A percentile compares a stretch with the other conserved stretches of the same genome.
Evolutionary conservation across 352 stramenopile genomes (phyloP).

Genomic region (Thalassiosira sp.): DNA sequence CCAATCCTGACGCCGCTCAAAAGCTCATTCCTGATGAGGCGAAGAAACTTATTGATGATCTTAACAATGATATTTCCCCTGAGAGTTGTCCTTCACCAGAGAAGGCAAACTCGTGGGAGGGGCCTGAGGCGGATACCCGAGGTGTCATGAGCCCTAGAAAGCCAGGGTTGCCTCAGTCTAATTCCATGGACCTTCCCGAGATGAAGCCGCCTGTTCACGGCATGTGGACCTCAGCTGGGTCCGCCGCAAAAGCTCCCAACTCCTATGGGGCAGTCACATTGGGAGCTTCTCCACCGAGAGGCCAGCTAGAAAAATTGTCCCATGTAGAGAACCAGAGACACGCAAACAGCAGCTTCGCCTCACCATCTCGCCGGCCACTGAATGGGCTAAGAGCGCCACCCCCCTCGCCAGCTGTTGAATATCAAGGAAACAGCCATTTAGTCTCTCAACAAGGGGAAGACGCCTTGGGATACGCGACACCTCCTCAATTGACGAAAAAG

Average conservation of each 20-base stretch:
- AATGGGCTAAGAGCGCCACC: background rate
- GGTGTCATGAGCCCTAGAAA: background rate
- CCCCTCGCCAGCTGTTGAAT: background rate
- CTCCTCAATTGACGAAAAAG: background rate
- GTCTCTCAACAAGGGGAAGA: background rate
- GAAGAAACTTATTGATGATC: constrained; percentile 42
- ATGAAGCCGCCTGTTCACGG: constrained; percentile 58
- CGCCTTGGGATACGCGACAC: background rate
- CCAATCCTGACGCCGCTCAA: constrained; percentile 62
- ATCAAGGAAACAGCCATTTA: background rate
- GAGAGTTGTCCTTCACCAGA: constrained; percentile 30
- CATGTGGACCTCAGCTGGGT: constrained; percentile 69
- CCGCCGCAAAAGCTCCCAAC: constrained; percentile 22
- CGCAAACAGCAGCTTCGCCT: background rate
- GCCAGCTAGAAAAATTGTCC: too few species aligned
- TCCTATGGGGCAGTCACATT: constrained; percentile 13
- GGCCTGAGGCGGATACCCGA: constrained; percentile 12
- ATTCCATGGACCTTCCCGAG: constrained; percentile 17
- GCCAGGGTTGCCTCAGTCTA: constrained; percentile 16
- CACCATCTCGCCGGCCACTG: background rate
- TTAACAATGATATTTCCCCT: constrained; percentile 17
- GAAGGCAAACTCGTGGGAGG: constrained; percentile 55
- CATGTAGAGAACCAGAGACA: background rate
- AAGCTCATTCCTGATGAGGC: constrained; percentile 43
- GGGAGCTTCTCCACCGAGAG: background rate